phyloP scores from a whole-genome alignment of 1,284 basidiomycete genomes.

The Ganoderma multipileum region DNA sequence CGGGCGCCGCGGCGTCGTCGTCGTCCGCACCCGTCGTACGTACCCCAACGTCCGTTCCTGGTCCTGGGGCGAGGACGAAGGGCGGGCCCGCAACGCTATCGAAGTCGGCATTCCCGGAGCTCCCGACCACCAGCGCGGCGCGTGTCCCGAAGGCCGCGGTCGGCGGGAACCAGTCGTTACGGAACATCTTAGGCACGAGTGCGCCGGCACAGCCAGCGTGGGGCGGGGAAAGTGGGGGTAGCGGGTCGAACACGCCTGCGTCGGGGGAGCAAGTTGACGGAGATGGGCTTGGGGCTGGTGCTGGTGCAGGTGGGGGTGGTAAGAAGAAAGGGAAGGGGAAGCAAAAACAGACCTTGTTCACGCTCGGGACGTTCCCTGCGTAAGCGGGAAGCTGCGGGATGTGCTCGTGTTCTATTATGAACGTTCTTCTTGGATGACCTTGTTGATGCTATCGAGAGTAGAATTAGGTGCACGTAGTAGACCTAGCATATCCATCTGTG shows the following conservation, averaged over 20 bases:
- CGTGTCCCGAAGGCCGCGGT: constrained; percentile 57
- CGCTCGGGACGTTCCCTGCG: constrained; percentile 64
- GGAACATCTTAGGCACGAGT: constrained; percentile 69
- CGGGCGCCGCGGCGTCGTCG: constrained; percentile 20
- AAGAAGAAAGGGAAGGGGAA: constrained; percentile 86
- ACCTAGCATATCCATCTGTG: background rate
- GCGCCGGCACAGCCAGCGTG: constrained; percentile 59
- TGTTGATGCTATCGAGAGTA: background rate
- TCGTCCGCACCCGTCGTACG: constrained; percentile 29
- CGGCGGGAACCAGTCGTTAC: constrained; percentile 72
- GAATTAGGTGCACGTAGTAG: background rate
- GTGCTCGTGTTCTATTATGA: background rate
- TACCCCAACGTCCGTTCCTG: constrained; percentile 38
- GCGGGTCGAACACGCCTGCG: constrained; percentile 50
- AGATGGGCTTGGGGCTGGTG: constrained; percentile 11
- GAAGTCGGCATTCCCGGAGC: constrained; percentile 72
- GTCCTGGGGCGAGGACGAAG: constrained; percentile 38
- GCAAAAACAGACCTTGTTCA: constrained; percentile 86
- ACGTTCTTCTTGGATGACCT: background rate
- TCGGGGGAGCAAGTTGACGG: constrained; percentile 31
- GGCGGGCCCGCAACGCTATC: constrained; percentile 54
- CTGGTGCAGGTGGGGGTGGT: constrained; percentile 40
- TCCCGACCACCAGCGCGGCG: constrained; percentile 54
- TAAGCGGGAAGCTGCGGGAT: constrained; percentile 28
- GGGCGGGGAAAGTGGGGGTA: constrained; percentile 56